A percentile compares a stretch with the other conserved stretches of the same genome.
Evolutionary conservation across 257 asterid genomes (phyloP).

Genomic region (Cynanchum wilfordii): DNA sequence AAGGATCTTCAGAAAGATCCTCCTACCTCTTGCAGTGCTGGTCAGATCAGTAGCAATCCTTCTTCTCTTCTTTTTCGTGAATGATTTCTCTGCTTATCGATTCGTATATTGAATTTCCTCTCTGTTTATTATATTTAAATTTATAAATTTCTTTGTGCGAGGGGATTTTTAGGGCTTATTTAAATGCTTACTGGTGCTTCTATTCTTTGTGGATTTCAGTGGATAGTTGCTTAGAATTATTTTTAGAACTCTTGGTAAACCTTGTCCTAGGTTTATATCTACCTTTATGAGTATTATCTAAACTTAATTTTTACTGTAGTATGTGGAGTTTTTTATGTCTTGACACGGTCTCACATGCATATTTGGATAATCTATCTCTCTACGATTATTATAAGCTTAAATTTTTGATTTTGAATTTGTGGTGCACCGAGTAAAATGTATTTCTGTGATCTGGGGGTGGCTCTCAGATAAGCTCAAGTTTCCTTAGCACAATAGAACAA

Average conservation of each 20-base stretch:
- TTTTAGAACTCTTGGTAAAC: neutral
- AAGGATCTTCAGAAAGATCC: conserved; percentile 41
- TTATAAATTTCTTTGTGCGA: neutral
- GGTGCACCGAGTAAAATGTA: neutral
- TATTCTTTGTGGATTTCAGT: neutral
- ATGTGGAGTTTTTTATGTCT: neutral
- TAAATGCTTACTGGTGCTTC: neutral
- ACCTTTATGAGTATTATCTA: neutral
- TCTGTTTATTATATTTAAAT: neutral
- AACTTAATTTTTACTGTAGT: neutral
- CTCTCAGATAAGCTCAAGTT: neutral
- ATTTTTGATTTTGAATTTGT: neutral
- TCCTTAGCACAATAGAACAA: neutral
- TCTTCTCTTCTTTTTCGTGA: neutral
- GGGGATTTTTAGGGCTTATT: neutral
- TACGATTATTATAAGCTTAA: neutral
- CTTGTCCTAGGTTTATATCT: neutral
- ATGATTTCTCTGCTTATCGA: neutral
- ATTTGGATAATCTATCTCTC: neutral
- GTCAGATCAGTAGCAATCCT: conserved; percentile 9
- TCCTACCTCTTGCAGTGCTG: conserved; percentile 39
- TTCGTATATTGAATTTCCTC: neutral
- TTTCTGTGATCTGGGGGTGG: neutral
- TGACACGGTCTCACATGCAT: neutral
- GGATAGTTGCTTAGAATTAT: neutral